Conservation (phyloP, 257 asterid genomes). For the Coffea canephora region DNA sequence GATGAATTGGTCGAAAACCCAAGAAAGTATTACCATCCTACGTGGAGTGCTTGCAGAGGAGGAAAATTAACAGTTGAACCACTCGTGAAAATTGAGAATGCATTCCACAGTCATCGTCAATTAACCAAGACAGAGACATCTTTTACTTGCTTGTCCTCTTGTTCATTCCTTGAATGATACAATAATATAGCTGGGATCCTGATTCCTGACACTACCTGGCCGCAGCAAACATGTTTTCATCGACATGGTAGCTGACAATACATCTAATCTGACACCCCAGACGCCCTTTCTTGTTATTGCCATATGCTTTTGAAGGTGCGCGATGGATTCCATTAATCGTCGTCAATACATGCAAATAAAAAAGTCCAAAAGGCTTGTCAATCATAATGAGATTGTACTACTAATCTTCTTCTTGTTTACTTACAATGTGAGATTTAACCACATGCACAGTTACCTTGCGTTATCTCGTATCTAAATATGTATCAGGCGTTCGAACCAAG, state of each 20-base stretch:
- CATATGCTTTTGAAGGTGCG: not conserved
- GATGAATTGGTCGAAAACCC: not conserved
- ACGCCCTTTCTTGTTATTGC: not conserved
- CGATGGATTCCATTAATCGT: not conserved
- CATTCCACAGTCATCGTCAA: not conserved
- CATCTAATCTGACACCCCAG: not conserved
- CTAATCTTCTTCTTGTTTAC: not conserved
- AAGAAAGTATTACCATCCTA: not conserved
- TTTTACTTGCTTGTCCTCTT: not conserved
- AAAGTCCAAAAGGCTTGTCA: not conserved
- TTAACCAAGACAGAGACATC: not conserved
- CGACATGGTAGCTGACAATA: not conserved
- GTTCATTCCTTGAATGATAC: not conserved
- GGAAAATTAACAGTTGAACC: conserved; percentile 16
- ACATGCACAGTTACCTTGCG: not conserved
- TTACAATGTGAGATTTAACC: not conserved
- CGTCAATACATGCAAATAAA: not conserved
- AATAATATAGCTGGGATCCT: no score
- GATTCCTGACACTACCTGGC: not conserved
- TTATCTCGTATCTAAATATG: not conserved
- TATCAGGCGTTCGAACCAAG: no score
- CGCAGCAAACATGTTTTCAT: not conserved
- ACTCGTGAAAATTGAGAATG: not conserved
- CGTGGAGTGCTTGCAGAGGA: conserved; percentile 2
- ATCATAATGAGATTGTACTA: not conserved